Base-by-base conservation (phyloP, 108 stramenopile genomes). In the Epithemia pelagica region DNA sequence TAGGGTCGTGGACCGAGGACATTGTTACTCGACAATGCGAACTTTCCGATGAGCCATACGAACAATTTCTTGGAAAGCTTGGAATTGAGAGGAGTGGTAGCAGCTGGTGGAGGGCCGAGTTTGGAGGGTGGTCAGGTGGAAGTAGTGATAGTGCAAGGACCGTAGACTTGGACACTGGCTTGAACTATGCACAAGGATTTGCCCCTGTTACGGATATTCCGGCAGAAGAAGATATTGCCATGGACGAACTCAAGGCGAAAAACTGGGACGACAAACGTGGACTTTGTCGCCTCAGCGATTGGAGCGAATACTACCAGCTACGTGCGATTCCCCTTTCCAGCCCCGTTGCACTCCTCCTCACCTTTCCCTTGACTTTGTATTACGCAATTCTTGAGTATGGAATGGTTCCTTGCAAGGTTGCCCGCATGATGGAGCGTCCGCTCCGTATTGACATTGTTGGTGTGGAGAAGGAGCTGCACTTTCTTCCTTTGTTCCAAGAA, bases 381-480 rank as follows among this genome's bases (percentile, higher is more conserved):
- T 78, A 82, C 65, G 80, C 85, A 10, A 86, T 94, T 67, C 70
- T 79, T 32, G 74, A 69, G 20, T 81, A 71, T 67, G 93, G 88
- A 18, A 64, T 71, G 22, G 85, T 89, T 5, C 90, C 90, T 29
- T 65, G 89, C 5, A 87, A 82, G 2, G 93, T 95, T 0, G 72
- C 90, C 19, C 75, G 78, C 19, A 95, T 95, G 89, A 67, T 95
- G 30, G 63, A 81, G 20, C 76, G 89, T 2, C 82, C 82, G 10
- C 65, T 95, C 21, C 75, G 85, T 28, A 69, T 95, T 27, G 90
- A 95, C 69, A 65, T 91, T 19, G 93, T 95, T 28, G 93, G 93
- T 0, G 74, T 84, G 26, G 93, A 95, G 58, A 95, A 95, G 79
- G 93, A 95, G 71, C 54, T 90, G 54, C 91, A 95, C 59, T 95